Evolutionary conservation across 2,329 filamentous ascomycete species (phyloP).

Genomic region (Xylaria sp.): DNA sequence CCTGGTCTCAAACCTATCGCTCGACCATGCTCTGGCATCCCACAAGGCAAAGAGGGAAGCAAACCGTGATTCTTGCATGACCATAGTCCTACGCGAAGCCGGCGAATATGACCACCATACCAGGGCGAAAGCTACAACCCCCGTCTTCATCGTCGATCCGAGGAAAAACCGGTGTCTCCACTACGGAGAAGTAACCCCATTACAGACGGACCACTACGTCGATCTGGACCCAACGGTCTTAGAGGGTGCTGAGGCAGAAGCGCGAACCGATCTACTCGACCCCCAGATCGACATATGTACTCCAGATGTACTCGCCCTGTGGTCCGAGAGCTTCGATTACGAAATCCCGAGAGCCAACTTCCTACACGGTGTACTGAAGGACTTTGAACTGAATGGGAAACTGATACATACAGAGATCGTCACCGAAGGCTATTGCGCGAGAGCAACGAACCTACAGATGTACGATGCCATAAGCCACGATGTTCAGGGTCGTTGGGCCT

Average conservation of each 20-base stretch:
- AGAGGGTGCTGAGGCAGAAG: conserved; percentile 77
- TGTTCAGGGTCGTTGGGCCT: conserved; percentile 86
- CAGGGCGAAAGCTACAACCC: conserved; percentile 77
- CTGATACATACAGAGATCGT: conserved; percentile 93
- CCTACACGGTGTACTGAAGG: conserved; percentile 90
- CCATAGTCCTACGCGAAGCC: conserved; percentile 85
- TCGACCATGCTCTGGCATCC: conserved; percentile 80
- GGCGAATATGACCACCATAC: conserved; percentile 77
- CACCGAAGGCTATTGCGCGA: conserved; percentile 83
- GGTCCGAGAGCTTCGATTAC: conserved; percentile 98
- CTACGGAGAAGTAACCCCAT: conserved; percentile 88
- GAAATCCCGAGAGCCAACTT: conserved; percentile 90
- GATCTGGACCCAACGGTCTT: conserved; percentile 84
- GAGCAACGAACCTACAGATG: conserved; percentile 85
- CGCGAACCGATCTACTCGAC: conserved; percentile 89
- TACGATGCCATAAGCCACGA: conserved; percentile 92
- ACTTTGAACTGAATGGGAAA: conserved; percentile 96
- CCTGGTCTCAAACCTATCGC: conserved; percentile 85
- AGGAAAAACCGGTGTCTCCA: conserved; percentile 84
- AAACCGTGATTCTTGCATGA: conserved; percentile 98
- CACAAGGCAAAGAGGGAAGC: conserved; percentile 83
- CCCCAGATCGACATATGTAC: conserved; percentile 98
- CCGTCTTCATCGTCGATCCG: conserved; percentile 87
- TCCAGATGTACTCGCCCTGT: conserved; percentile 90
- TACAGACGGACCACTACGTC: conserved; percentile 71